phyloP scores from a whole-genome alignment of 805 yeast species.

The Yamadazyma phyllophila region DNA sequence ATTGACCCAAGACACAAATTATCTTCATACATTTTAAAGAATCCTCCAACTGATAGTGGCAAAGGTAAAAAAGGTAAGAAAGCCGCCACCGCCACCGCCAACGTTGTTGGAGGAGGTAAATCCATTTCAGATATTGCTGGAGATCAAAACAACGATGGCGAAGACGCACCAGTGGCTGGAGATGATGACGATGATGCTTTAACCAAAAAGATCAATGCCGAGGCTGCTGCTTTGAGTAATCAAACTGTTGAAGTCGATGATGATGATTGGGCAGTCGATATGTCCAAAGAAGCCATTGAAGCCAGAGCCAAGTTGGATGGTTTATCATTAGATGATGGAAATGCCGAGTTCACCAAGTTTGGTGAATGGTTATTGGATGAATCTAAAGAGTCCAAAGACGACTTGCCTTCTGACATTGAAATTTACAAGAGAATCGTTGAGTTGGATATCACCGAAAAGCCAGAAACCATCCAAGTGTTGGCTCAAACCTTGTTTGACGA shows the following conservation, averaged over 20 bases:
- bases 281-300: constrained; percentile 92
- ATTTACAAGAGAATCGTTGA: constrained; percentile 87
- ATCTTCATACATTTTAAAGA: constrained; percentile 82
- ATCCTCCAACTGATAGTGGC: constrained; percentile 70
- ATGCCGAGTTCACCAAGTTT: constrained; percentile 60
- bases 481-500: constrained; percentile 88
- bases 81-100: constrained; percentile 86
- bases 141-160: constrained; percentile 26
- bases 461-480: constrained; percentile 82
- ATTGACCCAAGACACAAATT: constrained; percentile 86
- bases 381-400: constrained; percentile 51
- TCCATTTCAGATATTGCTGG: constrained; percentile 77
- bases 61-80: constrained; percentile 60
- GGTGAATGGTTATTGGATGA: constrained; percentile 81
- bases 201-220: constrained; percentile 78
- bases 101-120: constrained; percentile 83
- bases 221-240: constrained; percentile 60
- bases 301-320: constrained; percentile 86
- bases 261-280: constrained; percentile 97
- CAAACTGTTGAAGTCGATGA: constrained; percentile 66
- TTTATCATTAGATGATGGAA: constrained; percentile 45
- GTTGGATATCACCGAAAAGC: constrained; percentile 65
- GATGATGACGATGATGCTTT: constrained; percentile 69
- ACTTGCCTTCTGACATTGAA: constrained; percentile 81
- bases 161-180: constrained; percentile 33